Conservation (phyloP, 768 basidiomycete species). For the Agrocybe pediades region DNA sequence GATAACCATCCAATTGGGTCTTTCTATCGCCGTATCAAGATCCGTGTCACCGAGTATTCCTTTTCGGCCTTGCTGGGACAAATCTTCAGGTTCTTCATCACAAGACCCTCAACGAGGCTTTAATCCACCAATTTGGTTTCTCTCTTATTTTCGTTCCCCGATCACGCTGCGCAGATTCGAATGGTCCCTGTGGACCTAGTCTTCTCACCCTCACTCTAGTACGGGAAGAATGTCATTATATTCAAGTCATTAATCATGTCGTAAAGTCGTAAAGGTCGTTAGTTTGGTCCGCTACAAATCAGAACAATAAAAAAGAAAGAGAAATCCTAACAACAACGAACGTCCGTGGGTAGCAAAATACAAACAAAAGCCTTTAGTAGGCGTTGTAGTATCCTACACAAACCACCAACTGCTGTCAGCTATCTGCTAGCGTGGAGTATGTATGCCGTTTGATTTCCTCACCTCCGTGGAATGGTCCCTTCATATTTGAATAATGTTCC, state of each 20-base stretch:
- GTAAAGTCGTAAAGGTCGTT: constrained; percentile 34
- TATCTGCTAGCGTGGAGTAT: constrained; percentile 14
- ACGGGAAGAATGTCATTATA: constrained; percentile 18
- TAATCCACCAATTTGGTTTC: constrained; percentile 35
- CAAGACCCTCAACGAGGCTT: constrained; percentile 43
- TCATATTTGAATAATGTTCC: constrained; percentile 67
- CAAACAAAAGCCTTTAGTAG: constrained; percentile 31
- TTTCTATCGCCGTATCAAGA: constrained; percentile 41
- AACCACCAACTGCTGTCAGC: constrained; percentile 25
- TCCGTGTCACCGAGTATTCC: constrained; percentile 40
- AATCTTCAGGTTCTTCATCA: constrained; percentile 14
- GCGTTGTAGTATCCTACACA: constrained; percentile 55
- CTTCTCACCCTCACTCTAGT: constrained; percentile 5
- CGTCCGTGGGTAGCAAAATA: constrained; percentile 27
- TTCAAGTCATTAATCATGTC: constrained; percentile 30
- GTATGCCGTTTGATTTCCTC: constrained; percentile 29
- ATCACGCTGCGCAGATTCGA: constrained; percentile 22
- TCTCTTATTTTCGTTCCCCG: constrained; percentile 17
- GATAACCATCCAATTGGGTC: constrained; percentile 26
- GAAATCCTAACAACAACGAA: constrained; percentile 25
- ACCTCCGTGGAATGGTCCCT: constrained; percentile 66
- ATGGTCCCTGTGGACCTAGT: constrained; percentile 15
- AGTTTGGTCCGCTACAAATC: constrained; percentile 19
- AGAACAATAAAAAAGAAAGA: constrained; percentile 25
- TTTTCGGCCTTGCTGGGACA: constrained; percentile 31